Evolutionary conservation across 2,329 filamentous ascomycete species (phyloP), one percentile per base, ranked within the genome.

Genomic region (Clonostachys rhizophaga): DNA sequence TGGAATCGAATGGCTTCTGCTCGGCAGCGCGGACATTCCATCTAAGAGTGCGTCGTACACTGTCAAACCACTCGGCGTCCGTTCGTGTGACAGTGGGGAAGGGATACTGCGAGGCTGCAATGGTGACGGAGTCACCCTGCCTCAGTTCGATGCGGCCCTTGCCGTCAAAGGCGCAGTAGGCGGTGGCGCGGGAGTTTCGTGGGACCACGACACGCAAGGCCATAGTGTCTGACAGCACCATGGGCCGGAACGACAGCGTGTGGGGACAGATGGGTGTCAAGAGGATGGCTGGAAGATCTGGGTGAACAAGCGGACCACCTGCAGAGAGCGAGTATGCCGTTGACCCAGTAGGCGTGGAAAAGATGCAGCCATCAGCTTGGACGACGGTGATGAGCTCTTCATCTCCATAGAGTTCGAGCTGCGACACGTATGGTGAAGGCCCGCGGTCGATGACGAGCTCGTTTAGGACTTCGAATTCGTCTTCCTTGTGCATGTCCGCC

Each of bases 371-470:
- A 60, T 99, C 94, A 34, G 94, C 94, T 69, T 96, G 91, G 43
- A 99, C 89, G 45, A 96, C 89, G 14, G 94, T 99, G 56, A 99
- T 78, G 40, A 96, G 84, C 66, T 95, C 90, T 61, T 95, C 88
- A 62, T 99, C 94, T 52, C 91, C 94, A 64, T 95, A 97, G 11
- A 99, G 77, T 70, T 99, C 94, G 37, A 99, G 78, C 68, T 96
- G 95, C 40, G 92, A 97, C 49, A 99, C 92, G 63, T 97, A 99
- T 17, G 92, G 91, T 14, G 89, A 95, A 59, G 94, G 94, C 53
- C 94, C 94, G 50, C 94, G 89, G 70, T 99, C 94, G 58, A 99
- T 97, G 66, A 99, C 92, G 45, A 99, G 84, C 71, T 99, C 94
- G 68, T 99, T 99, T 54, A 99, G 83, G 17, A 99, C 92, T 70